These are phyloP conservation scores for Trichosporon faecale DNA, from an alignment of 1,284 basidiomycete species.

Conservation along the genomic window DNA sequence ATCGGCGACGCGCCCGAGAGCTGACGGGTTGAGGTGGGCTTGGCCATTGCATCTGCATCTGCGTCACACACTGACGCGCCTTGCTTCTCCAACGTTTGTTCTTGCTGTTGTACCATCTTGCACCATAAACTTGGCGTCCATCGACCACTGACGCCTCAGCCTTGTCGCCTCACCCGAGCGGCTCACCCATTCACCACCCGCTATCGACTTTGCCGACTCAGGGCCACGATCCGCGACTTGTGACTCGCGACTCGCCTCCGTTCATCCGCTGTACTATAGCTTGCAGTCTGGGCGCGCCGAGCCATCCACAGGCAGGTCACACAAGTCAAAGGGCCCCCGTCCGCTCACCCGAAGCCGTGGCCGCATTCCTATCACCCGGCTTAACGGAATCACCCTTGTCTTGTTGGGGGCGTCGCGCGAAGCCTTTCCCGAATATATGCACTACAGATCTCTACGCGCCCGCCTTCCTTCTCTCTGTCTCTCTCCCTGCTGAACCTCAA, in stretches of 20 bases:
- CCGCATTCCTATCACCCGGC: not conserved
- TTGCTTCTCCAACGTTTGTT: not conserved
- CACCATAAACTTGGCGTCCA: not conserved
- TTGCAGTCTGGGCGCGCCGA: not conserved
- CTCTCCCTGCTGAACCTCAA: not conserved
- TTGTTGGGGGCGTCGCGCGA: not conserved
- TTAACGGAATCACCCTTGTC: slow-evolving; percentile 4
- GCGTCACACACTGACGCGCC: not conserved
- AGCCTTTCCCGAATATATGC: not conserved
- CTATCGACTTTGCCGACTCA: slow-evolving; percentile 9
- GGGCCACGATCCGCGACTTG: not conserved
- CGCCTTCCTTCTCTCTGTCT: not conserved
- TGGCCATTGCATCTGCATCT: not conserved
- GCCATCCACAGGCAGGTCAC: not conserved
- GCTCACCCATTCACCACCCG: not conserved
- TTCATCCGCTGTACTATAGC: not conserved
- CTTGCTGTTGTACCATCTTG: not conserved
- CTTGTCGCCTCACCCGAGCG: slow-evolving; percentile 1
- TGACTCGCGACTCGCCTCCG: not conserved
- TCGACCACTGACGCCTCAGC: not conserved
- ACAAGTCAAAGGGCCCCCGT: not conserved
- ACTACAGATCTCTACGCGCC: not conserved
- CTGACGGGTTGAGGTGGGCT: not conserved
- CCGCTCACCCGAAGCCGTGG: not conserved
- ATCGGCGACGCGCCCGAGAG: not conserved